Base-by-base conservation (phyloP, 768 basidiomycete species). In the Royoungia palumana region DNA sequence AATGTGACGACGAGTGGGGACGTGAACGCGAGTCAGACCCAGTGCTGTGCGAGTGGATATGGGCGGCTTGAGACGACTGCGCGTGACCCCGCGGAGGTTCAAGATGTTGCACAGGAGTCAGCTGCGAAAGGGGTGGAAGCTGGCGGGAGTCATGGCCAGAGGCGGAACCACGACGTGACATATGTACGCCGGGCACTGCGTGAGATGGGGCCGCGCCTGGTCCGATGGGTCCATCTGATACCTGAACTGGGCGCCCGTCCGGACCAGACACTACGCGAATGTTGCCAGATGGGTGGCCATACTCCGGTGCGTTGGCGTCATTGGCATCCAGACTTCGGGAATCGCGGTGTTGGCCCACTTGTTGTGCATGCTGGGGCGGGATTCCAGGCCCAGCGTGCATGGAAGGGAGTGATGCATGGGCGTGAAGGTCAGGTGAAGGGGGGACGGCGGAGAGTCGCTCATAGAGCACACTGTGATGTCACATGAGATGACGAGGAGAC, bases 391-490 rank as follows among this genome's bases (percentile, higher is more conserved):
- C 70, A 6, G 66, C 41, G 41, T 73, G 69, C 27, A 66, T 48
- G 20, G 63, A 57, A 41, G 68, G 68, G 5, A 71, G 62, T 14
- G 58, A 46, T 16, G 59, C 65, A 40, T 75, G 74, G 54, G 71
- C 73, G 32, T 74, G 75, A 27, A 71, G 46, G 54, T 75, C 77
- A 49, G 78, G 80, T 2, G 81, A 79, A 36, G 81, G 77, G 19
- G 83, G 79, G 19, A 81, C 72, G 34, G 74, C 73, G 43, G 82
- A 77, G 10, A 91, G 73, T 44, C 87, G 83, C 67, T 91, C 89
- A 62, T 91, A 91, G 47, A 91, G 71, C 36, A 91, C 81, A 44
- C 88, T 81, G 28, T 28, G 51, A 57, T 55, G 39, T 44, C 47
- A 57, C 36, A 67, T 69, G 13, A 69, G 58, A 63, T 47, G 55